A percentile compares a stretch with the other conserved stretches of the same genome.
These are phyloP conservation scores for Diaporthe citriasiana DNA, from an alignment of 2,329 filamentous ascomycete genomes.

Conservation along the genomic window DNA sequence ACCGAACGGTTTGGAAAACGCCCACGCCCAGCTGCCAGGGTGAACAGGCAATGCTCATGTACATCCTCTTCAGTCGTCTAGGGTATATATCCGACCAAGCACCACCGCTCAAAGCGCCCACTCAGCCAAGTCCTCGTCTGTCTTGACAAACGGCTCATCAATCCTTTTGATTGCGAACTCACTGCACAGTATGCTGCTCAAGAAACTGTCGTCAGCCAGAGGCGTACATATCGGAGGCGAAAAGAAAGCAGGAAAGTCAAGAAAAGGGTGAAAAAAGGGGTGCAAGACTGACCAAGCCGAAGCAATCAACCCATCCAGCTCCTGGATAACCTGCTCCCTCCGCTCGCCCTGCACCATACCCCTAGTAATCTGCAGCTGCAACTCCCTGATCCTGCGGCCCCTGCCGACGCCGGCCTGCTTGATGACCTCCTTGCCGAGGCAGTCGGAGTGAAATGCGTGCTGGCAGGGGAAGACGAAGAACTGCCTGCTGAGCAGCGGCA, in stretches of 20 bases:
- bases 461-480: slow-evolving; percentile 99
- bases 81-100: neutral
- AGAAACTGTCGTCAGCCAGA: neutral
- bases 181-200: slow-evolving; percentile 85
- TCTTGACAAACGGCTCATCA: slow-evolving; percentile 89
- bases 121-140: slow-evolving; percentile 80
- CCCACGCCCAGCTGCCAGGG: neutral
- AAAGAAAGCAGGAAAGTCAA: neutral
- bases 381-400: slow-evolving; percentile 84
- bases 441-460: slow-evolving; percentile 97
- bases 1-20: neutral
- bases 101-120: slow-evolving; percentile 71
- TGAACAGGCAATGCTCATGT: neutral
- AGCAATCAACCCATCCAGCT: slow-evolving; percentile 93
- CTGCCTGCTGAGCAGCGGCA: slow-evolving; percentile 89
- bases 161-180: slow-evolving; percentile 95
- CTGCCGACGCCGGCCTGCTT: slow-evolving; percentile 83
- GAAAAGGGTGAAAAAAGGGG: slow-evolving; percentile 11
- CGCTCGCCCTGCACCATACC: slow-evolving; percentile 78
- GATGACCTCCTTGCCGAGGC: slow-evolving; percentile 86
- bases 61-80: neutral
- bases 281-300: slow-evolving; percentile 78
- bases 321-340: slow-evolving; percentile 86
- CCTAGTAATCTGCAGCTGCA: slow-evolving; percentile 86
- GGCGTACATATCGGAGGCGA: neutral